phyloP scores from a whole-genome alignment of 106 monocot genomes.

The Dioscorea dumetorum region DNA sequence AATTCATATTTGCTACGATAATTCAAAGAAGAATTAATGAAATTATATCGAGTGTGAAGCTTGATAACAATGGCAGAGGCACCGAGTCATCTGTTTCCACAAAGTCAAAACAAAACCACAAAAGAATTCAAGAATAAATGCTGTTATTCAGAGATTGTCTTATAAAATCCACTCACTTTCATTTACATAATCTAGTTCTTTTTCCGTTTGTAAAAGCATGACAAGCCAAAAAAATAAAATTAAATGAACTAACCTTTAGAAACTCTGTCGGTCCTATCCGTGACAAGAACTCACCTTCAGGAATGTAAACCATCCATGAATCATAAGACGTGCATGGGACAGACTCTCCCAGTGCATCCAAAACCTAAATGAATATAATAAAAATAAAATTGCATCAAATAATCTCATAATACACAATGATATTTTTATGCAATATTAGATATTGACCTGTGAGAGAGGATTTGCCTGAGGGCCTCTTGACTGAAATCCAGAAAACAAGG shows the following conservation, averaged over 20 bases:
- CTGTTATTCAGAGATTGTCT: too few relatives aligned
- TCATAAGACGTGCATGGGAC: slow-evolving; percentile 79
- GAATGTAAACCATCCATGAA: slow-evolving; percentile 97
- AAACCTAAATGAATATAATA: slow-evolving; percentile 35
- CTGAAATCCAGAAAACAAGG: slow-evolving; percentile 94
- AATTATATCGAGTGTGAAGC: too few relatives aligned
- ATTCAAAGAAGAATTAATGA: too few relatives aligned
- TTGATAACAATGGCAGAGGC: background rate
- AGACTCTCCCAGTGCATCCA: slow-evolving; percentile 92
- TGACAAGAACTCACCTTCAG: slow-evolving; percentile 90
- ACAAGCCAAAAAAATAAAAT: background rate
- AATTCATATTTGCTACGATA: too few relatives aligned
- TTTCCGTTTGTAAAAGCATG: too few relatives aligned
- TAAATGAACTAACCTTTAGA: slow-evolving; percentile 45
- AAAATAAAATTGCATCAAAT: too few relatives aligned
- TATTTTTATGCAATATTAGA: background rate
- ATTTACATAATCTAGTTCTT: too few relatives aligned
- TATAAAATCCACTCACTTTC: too few relatives aligned
- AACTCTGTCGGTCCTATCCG: slow-evolving; percentile 84
- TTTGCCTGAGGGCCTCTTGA: slow-evolving; percentile 93
- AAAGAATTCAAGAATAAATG: background rate
- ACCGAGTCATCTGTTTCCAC: too few relatives aligned
- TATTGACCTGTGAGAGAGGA: slow-evolving; percentile 82
- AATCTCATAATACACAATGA: too few relatives aligned
- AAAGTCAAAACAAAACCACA: background rate